A percentile compares a stretch with the other conserved stretches of the same genome.
phyloP scores from a whole-genome alignment of 2,329 filamentous ascomycete species.

The Penicillium sp. region DNA sequence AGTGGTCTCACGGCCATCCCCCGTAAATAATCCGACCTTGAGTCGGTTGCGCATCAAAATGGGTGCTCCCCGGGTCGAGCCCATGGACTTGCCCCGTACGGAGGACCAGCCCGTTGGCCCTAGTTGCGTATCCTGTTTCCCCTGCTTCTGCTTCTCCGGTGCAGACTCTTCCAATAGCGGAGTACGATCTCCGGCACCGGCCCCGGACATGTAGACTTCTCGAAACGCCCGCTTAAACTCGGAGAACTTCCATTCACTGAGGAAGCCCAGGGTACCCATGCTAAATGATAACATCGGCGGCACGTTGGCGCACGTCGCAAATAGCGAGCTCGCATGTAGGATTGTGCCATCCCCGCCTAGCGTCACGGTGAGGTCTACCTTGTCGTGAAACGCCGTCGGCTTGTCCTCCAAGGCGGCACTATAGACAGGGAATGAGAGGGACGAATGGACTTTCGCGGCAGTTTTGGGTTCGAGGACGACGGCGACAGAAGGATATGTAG shows the following conservation, averaged over 20 bases:
- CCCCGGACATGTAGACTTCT: constrained; percentile 83
- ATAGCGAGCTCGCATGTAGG: constrained; percentile 77
- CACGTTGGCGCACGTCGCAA: constrained; percentile 73
- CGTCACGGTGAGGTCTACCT: constrained; percentile 83
- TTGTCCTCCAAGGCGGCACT: constrained; percentile 35
- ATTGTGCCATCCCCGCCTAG: constrained; percentile 93
- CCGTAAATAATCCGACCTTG: constrained; percentile 77
- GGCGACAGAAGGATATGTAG: constrained; percentile 73
- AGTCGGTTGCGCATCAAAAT: constrained; percentile 82
- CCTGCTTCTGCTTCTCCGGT: constrained; percentile 23
- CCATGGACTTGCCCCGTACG: constrained; percentile 75
- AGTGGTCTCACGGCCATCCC: constrained; percentile 58
- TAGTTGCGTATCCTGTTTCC: constrained; percentile 18
- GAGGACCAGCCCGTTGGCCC: constrained; percentile 62
- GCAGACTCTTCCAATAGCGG: constrained; percentile 40
- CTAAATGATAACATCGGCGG: constrained; percentile 92
- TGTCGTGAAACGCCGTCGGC: constrained; percentile 59
- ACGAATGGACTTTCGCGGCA: constrained; percentile 65
- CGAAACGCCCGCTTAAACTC: constrained; percentile 90
- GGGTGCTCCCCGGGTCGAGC: constrained; percentile 66
- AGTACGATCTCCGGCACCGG: constrained; percentile 48
- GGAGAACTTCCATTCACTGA: constrained; percentile 93
- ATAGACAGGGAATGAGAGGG: constrained; percentile 70
- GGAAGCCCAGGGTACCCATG: constrained; percentile 91
- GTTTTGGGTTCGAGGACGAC: constrained; percentile 77